Base-by-base conservation (phyloP, 371 early-diverging fungal genomes). In the Nematocida sp. region DNA sequence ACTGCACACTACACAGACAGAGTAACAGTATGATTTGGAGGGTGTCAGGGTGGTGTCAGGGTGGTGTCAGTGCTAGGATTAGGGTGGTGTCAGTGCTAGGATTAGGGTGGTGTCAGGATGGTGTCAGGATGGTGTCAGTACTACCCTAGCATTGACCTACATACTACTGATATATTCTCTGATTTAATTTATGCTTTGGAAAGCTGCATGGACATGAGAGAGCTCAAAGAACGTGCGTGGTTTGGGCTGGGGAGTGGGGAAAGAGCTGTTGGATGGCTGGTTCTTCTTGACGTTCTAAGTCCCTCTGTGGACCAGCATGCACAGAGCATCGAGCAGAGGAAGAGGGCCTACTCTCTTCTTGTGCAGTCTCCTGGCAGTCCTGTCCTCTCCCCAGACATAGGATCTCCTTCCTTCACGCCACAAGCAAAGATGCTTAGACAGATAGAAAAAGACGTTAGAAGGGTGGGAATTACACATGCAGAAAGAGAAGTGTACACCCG, bases 151-250 rank as follows among this genome's bases (percentile, higher is more conserved):
- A 13, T 27, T 51, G 21, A 25, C 51, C 15, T 36, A 56, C n/a
- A n/a, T n/a, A n/a, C n/a, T n/a, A n/a, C n/a, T n/a, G n/a, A n/a
- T n/a, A n/a, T n/a, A 13, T 25, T 13, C 8, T 56, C 32, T 5
- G 8, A 32, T 32, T 56, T 32, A 32, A 15, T 56, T 56, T 27
- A 25, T 56, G 15, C 8, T 17, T 32, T 32, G 15, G 27, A 32
- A 27, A 13, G 36, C 15, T 31, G 13, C 4, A 64, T 64, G 65
- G 19, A 1, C 21, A 64, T 5, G 13, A 3, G 38, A 52, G 2
- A 17, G 8, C 63, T 70, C 2, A 48, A 34, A 32, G 74, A 70
- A 23, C 31, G 8, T 23, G 74, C 74, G 11, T 70, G 74, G 74
- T 60, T 60, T 70, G 74, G 74, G 11, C 27, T 70, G 13, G 4